Evolutionary conservation across 345 rosid genomes (phyloP).

Genomic region (Lepidium africanum): DNA sequence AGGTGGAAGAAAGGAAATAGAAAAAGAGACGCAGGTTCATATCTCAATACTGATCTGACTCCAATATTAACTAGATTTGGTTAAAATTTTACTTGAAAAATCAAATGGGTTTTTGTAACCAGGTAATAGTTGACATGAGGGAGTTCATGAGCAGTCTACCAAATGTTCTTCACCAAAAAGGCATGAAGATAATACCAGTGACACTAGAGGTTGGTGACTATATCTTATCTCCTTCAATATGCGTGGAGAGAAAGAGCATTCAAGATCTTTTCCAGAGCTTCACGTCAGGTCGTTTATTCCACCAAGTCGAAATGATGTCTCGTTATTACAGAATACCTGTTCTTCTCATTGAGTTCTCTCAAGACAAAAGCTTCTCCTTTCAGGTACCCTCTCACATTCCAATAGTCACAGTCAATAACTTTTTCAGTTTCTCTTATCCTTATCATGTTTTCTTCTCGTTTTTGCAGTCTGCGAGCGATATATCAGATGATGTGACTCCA

Average conservation of each 20-base stretch:
- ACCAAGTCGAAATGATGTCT: slow-evolving; percentile 89
- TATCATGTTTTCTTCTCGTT: not conserved
- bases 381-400: slow-evolving; percentile 42
- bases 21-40: slow-evolving; percentile 84
- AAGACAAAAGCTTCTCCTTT: slow-evolving; percentile 97
- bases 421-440: not conserved
- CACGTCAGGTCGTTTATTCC: slow-evolving; percentile 85
- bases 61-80: not conserved
- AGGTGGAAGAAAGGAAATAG: slow-evolving; percentile 85
- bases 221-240: slow-evolving; percentile 75
- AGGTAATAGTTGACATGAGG: slow-evolving; percentile 98
- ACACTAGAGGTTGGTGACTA: slow-evolving; percentile 95
- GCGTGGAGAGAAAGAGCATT: slow-evolving; percentile 94
- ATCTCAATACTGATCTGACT: not conserved
- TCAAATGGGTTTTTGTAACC: not conserved
- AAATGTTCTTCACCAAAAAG: slow-evolving; percentile 94
- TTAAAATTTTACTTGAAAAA: not conserved
- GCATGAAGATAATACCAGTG: slow-evolving; percentile 86
- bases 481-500: slow-evolving; percentile 95
- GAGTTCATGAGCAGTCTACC: slow-evolving; percentile 99
- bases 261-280: slow-evolving; percentile 95
- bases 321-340: slow-evolving; percentile 92
- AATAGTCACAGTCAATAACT: not conserved
- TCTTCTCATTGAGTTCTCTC: slow-evolving; percentile 94
- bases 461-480: slow-evolving; percentile 85